Conservation (phyloP, 352 stramenopile genomes). For the Phytophthora meadii region DNA sequence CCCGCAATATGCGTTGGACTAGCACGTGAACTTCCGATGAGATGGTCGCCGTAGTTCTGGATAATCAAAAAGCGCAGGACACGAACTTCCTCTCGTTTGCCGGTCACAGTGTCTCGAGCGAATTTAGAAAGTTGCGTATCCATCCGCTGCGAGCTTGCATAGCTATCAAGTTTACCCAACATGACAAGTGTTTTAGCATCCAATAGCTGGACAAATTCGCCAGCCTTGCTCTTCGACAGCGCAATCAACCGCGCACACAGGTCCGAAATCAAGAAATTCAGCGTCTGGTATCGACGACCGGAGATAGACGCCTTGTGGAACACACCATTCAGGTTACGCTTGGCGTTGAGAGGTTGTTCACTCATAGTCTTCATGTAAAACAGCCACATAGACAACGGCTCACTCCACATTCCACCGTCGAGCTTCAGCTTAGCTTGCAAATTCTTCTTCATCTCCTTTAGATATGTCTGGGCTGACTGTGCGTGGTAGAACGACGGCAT, state of each 20-base stretch:
- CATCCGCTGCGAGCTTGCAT: conserved; percentile 67
- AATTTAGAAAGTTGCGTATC: conserved; percentile 60
- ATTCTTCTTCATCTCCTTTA: conserved; percentile 83
- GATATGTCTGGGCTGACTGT: conserved; percentile 62
- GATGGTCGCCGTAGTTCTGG: conserved; percentile 80
- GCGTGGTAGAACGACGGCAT: conserved; percentile 85
- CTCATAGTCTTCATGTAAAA: conserved; percentile 71
- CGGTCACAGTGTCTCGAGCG: conserved; percentile 41
- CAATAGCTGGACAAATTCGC: conserved; percentile 49
- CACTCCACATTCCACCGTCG: conserved; percentile 74
- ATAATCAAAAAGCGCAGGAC: conserved; percentile 75
- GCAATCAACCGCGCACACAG: conserved; percentile 70
- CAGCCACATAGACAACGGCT: conserved; percentile 76
- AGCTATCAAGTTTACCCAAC: conserved; percentile 61
- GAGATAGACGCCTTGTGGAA: conserved; percentile 71
- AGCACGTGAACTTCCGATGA: conserved; percentile 55
- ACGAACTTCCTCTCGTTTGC: conserved; percentile 42
- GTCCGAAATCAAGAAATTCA: conserved; percentile 84
- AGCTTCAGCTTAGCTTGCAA: conserved; percentile 72
- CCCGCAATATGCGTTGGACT: conserved; percentile 45
- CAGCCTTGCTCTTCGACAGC: conserved; percentile 48
- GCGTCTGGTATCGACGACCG: conserved; percentile 69
- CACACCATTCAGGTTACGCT: conserved; percentile 47
- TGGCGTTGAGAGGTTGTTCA: conserved; percentile 47
- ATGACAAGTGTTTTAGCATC: conserved; percentile 55